Conservation (phyloP, 2,329 filamentous ascomycete genomes). For the Fusarium austroafricanum region DNA sequence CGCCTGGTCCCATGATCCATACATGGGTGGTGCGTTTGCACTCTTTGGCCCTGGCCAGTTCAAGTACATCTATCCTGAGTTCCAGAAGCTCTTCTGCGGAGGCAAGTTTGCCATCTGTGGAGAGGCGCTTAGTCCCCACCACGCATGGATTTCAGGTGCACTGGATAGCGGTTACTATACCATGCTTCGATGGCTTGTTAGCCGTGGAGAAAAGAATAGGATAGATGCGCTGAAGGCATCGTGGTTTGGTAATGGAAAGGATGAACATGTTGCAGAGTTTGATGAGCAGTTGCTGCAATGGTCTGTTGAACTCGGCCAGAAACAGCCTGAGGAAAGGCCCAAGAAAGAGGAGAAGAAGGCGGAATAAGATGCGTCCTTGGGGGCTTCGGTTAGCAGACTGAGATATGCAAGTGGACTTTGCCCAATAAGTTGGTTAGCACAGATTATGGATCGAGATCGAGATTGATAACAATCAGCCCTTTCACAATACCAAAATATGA, state of each 20-base stretch:
- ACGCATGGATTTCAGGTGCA: slow-evolving; percentile 55
- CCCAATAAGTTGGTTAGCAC: too few species aligned
- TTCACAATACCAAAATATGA: too few species aligned
- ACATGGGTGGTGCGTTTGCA: slow-evolving; percentile 54
- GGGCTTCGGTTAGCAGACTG: too few species aligned
- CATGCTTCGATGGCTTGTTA: slow-evolving; percentile 10
- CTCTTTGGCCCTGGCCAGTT: slow-evolving; percentile 56
- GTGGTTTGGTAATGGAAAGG: slow-evolving; percentile 7
- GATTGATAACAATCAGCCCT: too few species aligned
- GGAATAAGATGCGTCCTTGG: too few species aligned
- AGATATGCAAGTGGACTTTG: too few species aligned
- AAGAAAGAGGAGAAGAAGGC: too few species aligned
- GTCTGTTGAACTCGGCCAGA: slow-evolving; percentile 5
- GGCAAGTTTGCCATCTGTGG: slow-evolving; percentile 51
- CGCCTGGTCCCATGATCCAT: slow-evolving; percentile 53
- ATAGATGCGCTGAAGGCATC: slow-evolving; percentile 1
- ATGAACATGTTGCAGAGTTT: slow-evolving; percentile 5
- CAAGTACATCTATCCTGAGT: slow-evolving; percentile 48
- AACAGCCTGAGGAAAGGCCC: too few species aligned
- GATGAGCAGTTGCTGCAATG: slow-evolving; percentile 9
- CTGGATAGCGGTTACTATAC: slow-evolving; percentile 50
- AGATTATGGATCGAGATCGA: too few species aligned
- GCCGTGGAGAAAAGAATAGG: neutral
- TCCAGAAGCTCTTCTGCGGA: slow-evolving; percentile 44
- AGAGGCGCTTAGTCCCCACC: slow-evolving; percentile 52